phyloP scores from a whole-genome alignment of 495 filamentous ascomycete genomes.

The Amorphotheca resinae region DNA sequence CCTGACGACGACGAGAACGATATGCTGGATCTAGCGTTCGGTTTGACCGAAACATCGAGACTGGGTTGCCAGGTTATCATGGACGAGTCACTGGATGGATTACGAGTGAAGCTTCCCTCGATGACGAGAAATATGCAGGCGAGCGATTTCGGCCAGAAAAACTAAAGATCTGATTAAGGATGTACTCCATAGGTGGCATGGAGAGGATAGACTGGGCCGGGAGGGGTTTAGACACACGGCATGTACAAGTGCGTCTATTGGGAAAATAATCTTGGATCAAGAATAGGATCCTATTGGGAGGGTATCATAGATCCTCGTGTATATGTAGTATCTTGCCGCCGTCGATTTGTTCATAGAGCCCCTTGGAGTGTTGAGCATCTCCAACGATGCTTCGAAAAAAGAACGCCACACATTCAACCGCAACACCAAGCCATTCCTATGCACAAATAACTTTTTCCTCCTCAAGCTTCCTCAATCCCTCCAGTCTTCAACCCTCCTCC shows the following conservation, averaged over 20 bases:
- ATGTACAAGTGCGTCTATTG: no score
- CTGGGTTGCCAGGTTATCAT: constrained; percentile 91
- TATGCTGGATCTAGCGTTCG: constrained; percentile 96
- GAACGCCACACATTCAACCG: constrained; percentile 14
- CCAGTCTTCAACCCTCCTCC: constrained; percentile 39
- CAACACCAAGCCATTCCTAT: constrained; percentile 10
- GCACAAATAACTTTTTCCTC: not conserved
- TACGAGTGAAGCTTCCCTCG: constrained; percentile 69
- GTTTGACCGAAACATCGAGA: constrained; percentile 89
- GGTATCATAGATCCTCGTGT: constrained; percentile 15
- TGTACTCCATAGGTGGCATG: not conserved
- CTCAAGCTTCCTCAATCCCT: constrained; percentile 36
- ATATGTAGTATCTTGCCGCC: constrained; percentile 3
- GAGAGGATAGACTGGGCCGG: not conserved
- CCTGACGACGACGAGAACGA: constrained; percentile 97
- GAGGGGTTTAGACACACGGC: not conserved
- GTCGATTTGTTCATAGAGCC: constrained; percentile 3
- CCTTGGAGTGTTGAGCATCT: constrained; percentile 3
- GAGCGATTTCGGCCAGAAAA: constrained; percentile 65
- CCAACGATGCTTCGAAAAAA: constrained; percentile 1
- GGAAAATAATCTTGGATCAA: not conserved
- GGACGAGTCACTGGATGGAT: constrained; percentile 76
- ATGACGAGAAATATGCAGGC: constrained; percentile 97
- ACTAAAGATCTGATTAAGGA: not conserved
- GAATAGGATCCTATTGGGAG: constrained; percentile 7